A percentile compares a stretch with the other conserved stretches of the same genome.
Evolutionary conservation across 73 alveolate genomes (phyloP).

Genomic region (Uronychia binucleata): DNA sequence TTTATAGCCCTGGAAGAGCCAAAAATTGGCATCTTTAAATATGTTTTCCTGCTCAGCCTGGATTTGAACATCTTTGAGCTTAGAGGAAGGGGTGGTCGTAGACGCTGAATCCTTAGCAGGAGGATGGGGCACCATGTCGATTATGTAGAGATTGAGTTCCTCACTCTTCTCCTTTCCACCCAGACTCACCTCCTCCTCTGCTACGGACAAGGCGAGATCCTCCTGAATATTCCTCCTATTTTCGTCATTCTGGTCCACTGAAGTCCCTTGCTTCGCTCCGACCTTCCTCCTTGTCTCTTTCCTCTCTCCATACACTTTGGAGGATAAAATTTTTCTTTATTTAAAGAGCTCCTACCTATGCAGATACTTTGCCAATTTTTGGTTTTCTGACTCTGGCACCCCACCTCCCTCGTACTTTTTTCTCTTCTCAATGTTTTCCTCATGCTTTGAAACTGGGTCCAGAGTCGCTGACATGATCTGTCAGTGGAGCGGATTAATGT

Average conservation of each 20-base stretch:
- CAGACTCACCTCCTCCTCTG: neutral
- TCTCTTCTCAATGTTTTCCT: no score
- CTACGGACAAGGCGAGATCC: neutral
- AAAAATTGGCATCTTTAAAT: neutral
- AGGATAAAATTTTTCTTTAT: no score
- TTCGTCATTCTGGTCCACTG: neutral
- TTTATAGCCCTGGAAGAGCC: neutral
- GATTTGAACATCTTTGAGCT: neutral
- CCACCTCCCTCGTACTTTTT: no score
- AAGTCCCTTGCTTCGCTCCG: neutral
- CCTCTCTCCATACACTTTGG: neutral
- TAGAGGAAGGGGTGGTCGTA: neutral
- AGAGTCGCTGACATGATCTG: no score
- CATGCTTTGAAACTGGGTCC: no score
- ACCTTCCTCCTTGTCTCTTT: no score
- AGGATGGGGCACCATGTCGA: neutral
- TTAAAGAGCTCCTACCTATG: no score
- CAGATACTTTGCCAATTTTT: no score
- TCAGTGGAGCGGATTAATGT: no score
- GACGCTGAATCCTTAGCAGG: neutral
- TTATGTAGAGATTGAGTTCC: neutral
- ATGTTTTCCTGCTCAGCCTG: neutral
- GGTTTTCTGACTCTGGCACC: no score
- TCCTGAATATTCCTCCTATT: neutral
- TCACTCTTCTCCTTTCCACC: no score